Base-by-base conservation (phyloP, 1,284 basidiomycete species). In the Rhodotorula sp. region DNA sequence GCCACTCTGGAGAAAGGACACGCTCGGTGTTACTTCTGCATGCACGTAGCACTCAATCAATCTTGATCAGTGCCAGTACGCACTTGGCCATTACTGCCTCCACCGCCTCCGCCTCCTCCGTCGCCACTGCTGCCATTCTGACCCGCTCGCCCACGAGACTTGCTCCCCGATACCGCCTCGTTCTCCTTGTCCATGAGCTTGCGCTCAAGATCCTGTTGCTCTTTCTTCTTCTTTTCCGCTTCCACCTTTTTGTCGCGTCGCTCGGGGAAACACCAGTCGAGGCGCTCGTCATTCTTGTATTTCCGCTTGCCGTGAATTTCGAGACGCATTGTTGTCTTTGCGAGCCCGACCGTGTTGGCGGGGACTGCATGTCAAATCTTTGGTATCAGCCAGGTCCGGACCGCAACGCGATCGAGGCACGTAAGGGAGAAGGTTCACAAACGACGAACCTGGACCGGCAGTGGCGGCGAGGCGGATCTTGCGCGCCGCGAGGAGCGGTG, bases 211-310 rank as follows among this genome's bases (percentile, higher is more conserved):
- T 58, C 53, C 15, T 59, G 60, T 22, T 57, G 58, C 26, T 46
- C 59, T 6, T 48, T 14, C 59, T 63, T 67, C 20, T 45, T 33
- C 60, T 61, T 29, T 56, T 68, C 53, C 8, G n/a, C 45, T 14
- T 55, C 42, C 26, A 14, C 26, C 45, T 63, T 30, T 24, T 51
- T 54, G 53, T 71, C 53, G 14, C 37, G 53, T 22, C 74, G 57
- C 4, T 64, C 61, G 10, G 69, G 60, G 45, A 73, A 75, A 17
- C 62, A 63, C 66, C 64, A 73, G 62, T 75, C 74, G 30, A 75
- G 65, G 3, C 70, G 60, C 8, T 55, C 14, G 49, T 74, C 72
- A 17, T 22, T 20, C 3, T 42, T 42, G 54, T 64, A 51, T n/a
- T 60, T 61, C 20, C 72, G 64, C 56, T 67, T 60, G n/a, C 74